Base-by-base conservation (phyloP, 2,329 filamentous ascomycete genomes). In the Colletotrichum plurivorum region DNA sequence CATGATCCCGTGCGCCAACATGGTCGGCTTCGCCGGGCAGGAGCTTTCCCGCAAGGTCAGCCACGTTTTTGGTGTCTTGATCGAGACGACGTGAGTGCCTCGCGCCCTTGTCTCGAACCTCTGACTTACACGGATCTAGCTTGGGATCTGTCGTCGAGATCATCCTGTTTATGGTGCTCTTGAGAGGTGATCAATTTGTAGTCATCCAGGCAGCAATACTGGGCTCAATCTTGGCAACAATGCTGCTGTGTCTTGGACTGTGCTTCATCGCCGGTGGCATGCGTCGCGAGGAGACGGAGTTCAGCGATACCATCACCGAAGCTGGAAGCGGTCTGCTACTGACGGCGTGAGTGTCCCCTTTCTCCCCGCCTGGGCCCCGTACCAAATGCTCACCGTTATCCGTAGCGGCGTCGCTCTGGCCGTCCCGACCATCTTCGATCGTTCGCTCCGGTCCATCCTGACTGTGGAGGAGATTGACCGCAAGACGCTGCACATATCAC, bases 201-300 rank as follows among this genome's bases (percentile, higher is more conserved):
- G 92, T 96, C 73, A 93, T 97, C 73, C 89, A 94, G 76, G 93
- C 93, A 61, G 94, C 94, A 27, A 95, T 97, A 63, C 82, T 97
- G 0, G 94, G 94, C 43, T 95, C 93, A 0, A 92, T 97, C 52
- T 79, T 97, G 41, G 93, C 94, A 13, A 97, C 94, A 39, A 87
- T 96, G 81, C 81, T 97, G 52, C 84, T 97, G 1, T 97, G 94
- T 73, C 81, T 97, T 27, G 94, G 94, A 0, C 76, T 91, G 60
- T 96, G 93, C 78, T 97, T 97, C 83, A 89, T 95, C 70, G 87
- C 90, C 22, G 93, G 93, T 48, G 94, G 94, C 9, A 72, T 95
- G 43, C 84, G 85, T 62, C 88, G 90, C 39, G 85, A 92, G 6
- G 88, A 92, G 72, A 88, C 94, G 73, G 84, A 83, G 16, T 96